Conservation (phyloP, 495 filamentous ascomycete species). For the Daldinia vernicosa region DNA sequence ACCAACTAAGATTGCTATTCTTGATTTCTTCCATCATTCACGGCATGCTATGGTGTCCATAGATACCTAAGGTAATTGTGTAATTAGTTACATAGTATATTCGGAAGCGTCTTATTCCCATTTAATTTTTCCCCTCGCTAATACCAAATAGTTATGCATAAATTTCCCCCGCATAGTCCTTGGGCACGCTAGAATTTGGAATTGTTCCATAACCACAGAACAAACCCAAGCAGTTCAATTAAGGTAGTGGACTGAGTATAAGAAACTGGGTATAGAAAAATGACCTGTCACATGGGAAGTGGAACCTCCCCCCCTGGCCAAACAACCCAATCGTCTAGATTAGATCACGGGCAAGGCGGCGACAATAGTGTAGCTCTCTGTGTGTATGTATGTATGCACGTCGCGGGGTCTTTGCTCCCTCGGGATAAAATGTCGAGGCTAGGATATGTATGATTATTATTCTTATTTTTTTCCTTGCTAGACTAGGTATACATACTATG, state of each 20-base stretch:
- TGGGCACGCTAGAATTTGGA: background rate
- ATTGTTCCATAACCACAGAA: background rate
- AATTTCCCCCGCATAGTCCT: background rate
- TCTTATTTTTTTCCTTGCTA: too few relatives aligned
- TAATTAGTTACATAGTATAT: too few relatives aligned
- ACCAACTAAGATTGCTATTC: too few relatives aligned
- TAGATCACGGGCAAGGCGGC: background rate
- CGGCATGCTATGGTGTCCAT: too few relatives aligned
- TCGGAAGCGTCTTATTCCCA: background rate
- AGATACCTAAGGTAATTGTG: too few relatives aligned
- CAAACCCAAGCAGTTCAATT: constrained; percentile 1
- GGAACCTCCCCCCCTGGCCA: background rate
- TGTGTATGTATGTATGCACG: background rate
- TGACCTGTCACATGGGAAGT: constrained; percentile 1
- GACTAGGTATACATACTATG: too few relatives aligned
- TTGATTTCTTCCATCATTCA: too few relatives aligned
- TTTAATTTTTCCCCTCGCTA: background rate
- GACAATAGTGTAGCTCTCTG: background rate
- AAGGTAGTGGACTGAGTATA: constrained; percentile 9
- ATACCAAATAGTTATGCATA: background rate
- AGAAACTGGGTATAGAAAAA: constrained; percentile 3
- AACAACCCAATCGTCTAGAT: background rate
- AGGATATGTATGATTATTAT: background rate
- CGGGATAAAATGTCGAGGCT: background rate
- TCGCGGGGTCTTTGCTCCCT: background rate